Conservation (phyloP, 257 asterid genomes). For the Fraxinus cuspidata region DNA sequence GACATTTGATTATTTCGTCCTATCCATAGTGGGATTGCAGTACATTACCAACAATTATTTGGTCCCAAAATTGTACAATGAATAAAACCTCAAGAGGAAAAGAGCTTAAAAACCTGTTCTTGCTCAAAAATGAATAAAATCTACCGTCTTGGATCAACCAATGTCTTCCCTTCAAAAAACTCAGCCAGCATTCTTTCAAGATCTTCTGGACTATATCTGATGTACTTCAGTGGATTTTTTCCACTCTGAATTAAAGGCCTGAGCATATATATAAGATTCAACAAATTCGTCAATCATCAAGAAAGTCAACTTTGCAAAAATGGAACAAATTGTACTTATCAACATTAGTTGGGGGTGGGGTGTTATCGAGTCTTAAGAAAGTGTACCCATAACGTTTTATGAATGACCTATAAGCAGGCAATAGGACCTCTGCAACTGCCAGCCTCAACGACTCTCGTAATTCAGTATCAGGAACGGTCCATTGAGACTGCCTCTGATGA, state of each 20-base stretch:
- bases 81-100: neutral
- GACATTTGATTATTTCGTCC: neutral
- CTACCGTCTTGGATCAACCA: conserved; percentile 70
- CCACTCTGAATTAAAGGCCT: conserved; percentile 91
- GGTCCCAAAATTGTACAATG: neutral
- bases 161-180: conserved; percentile 91
- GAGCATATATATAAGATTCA: conserved; percentile 10
- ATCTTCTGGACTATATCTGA: conserved; percentile 78
- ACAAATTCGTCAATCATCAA: neutral
- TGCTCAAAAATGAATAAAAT: neutral
- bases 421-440: conserved; percentile 94
- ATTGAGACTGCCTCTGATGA: conserved; percentile 95
- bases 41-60: neutral
- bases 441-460: conserved; percentile 90
- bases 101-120: neutral
- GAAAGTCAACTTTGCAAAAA: neutral
- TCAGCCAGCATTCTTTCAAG: conserved; percentile 96
- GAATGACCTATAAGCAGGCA: conserved; percentile 95
- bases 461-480: conserved; percentile 99
- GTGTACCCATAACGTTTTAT: conserved; percentile 75
- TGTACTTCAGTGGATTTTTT: conserved; percentile 80
- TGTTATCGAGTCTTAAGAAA: conserved; percentile 6
- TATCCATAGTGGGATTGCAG: neutral
- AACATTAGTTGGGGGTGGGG: neutral
- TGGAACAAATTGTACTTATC: neutral